Evolutionary conservation across 1,284 basidiomycete species (phyloP), one percentile per base, ranked within the genome.

Genomic region (Coriolopsis trogii): DNA sequence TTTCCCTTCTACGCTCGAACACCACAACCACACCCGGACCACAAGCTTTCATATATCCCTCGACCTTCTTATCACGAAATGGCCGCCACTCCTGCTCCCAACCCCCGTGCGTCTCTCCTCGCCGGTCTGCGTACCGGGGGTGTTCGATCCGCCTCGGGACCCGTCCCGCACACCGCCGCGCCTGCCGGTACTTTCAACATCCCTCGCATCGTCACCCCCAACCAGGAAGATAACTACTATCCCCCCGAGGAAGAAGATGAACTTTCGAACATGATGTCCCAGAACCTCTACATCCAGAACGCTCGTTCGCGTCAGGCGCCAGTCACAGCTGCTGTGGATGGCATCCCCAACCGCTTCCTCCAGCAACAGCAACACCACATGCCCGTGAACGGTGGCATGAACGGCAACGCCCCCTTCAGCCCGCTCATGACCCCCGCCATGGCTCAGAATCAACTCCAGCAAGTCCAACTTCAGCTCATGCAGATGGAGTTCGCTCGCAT

Each of bases 81-180:
- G 82, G 74, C 81, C 66, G 75, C 84, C 70, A 73, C 77, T 65
- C 75, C 77, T 60, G 68, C 77, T 41, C 72, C 79, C 66, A 86
- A 80, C 72, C 74, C 78, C 61, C 87, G 89, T 64, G 89, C 89
- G 50, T 89, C 88, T 58, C 86, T 92, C 64, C 87, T 92, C 70
- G 79, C 87, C 57, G 88, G 87, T 63, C 88, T 92, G 65, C 87
- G 89, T 68, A 92, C 89, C 49, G 89, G 90, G 68, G 89, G 89
- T 48, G 90, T 91, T 54, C 87, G 89, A 63, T 83, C 89, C 15
- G 67, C 78, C 38, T 85, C 87, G 56, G 73, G 75, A 61, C 72
- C 67, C 59, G 69, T 81, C 23, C 87, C 89, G 39, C 84, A 87
- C 69, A 85, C 87, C 40, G 85, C 87, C 49, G 82, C 84, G 25